These are phyloP conservation scores for Nicotiana sylvestris DNA, from an alignment of 257 asterid genomes.

Conservation along the genomic window DNA sequence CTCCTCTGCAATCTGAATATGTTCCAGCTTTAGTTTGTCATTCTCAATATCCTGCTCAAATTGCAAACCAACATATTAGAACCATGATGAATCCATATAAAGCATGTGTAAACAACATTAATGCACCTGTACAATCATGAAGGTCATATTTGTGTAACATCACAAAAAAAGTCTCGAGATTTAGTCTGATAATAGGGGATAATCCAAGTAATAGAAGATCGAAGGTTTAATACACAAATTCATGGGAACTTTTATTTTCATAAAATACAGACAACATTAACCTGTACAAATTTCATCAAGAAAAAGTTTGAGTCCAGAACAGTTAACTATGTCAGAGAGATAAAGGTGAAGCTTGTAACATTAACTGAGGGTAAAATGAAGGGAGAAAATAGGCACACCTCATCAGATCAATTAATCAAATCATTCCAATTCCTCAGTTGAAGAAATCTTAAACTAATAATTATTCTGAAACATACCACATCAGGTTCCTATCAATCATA, in stretches of 20 bases:
- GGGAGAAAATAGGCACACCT: background rate
- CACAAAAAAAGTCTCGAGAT: background rate
- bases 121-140: background rate
- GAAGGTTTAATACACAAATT: background rate
- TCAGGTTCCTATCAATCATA: background rate
- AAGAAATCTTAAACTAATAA: background rate
- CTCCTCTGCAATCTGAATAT: slow-evolving; percentile 67
- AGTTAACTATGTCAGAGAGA: background rate
- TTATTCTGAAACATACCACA: background rate
- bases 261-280: background rate
- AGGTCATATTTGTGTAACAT: background rate
- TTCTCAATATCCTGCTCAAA: slow-evolving; percentile 73
- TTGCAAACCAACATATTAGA: slow-evolving; percentile 12
- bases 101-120: background rate
- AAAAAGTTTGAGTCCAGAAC: background rate
- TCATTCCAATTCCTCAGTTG: background rate
- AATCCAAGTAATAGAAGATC: background rate
- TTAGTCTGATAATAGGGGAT: background rate
- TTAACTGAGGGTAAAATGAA: background rate
- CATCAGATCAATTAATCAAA: background rate
- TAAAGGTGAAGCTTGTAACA: background rate
- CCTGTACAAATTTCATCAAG: background rate
- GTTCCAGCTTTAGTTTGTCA: slow-evolving; percentile 77
- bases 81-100: slow-evolving; percentile 4
- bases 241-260: background rate